Evolutionary conservation across 2,329 filamentous ascomycete species (phyloP), one percentile per base, ranked within the genome.

Genomic region (Fusarium gaditjirri): DNA sequence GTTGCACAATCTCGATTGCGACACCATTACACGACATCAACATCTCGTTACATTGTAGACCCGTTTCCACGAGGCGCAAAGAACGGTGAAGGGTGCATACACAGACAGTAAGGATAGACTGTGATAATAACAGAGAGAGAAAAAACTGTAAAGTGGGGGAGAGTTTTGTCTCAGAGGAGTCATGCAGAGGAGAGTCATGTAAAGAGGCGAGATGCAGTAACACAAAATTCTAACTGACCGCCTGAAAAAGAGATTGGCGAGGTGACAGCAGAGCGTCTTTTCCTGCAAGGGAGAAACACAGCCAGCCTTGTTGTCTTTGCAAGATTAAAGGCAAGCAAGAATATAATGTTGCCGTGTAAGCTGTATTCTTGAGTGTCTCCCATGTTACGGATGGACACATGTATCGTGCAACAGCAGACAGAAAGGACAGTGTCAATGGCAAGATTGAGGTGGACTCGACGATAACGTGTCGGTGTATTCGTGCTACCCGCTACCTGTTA

Each of bases 1-100:
- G 75, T 77, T 68, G 54, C 60, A 75, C 75, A 77, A 77, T 77
- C 75, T 77, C 73, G 75, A 77, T 77, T 77, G 75, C 65, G 54
- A 60, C 52, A 77, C 75, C 57, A 55, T 72, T 35, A 36, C 64
- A 77, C 74, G 21, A 27, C 73, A 76, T 65, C 21, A 42, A 33
- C 27, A 47, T 71, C 57, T 46, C 27, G 53, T 71, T 57, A 47
- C 55, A 72, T 50, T 14, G 39, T 46, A 59, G 38, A 53, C 33
- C 43, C 44, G 43, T 69, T 72, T 39, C 61, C 61, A 62, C 42
- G 61, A 59, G 46, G 66, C 70, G 61, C 46, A 73, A 72, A 73
- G 66, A 72, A 72, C 70, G 70, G 70, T 71, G 70, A 72, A 66
- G 44, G 9, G 33, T 12, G 16, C 23, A 39, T 12, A 33, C 29